Conservation (phyloP, 345 rosid genomes). For the Salix caprea region DNA sequence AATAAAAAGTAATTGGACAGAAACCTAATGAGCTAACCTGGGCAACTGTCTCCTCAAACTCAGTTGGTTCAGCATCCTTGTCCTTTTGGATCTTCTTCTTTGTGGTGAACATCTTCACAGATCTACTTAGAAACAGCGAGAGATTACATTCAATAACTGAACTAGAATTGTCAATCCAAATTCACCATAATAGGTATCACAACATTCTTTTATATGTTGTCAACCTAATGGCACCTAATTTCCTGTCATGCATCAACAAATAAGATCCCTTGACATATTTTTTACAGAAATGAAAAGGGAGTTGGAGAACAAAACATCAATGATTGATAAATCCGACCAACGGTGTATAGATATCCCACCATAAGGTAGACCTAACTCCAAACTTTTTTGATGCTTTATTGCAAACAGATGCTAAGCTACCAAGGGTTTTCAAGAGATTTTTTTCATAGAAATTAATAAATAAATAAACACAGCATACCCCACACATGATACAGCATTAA, state of each 20-base stretch:
- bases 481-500: too few species aligned
- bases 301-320: background rate
- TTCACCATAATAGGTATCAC: background rate
- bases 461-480: too few species aligned
- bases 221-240: background rate
- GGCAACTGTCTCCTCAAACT: constrained; percentile 79
- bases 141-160: background rate
- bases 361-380: background rate
- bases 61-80: constrained; percentile 76
- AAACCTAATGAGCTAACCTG: constrained; percentile 39
- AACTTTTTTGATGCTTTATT: background rate
- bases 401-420: too few species aligned
- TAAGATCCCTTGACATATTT: background rate
- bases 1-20: background rate
- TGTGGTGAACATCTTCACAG: constrained; percentile 67
- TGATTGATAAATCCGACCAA: background rate
- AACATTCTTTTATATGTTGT: background rate
- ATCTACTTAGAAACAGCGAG: constrained; percentile 18
- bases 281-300: background rate
- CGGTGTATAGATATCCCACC: background rate
- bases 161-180: background rate
- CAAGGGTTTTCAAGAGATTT: too few species aligned
- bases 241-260: background rate
- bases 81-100: constrained; percentile 83
- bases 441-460: too few species aligned